Percentiles rank a stretch among this genome's conserved stretches.
Evolutionary conservation across 768 basidiomycete genomes (phyloP).

Genomic region (Phlebiopsis flavidoalba): DNA sequence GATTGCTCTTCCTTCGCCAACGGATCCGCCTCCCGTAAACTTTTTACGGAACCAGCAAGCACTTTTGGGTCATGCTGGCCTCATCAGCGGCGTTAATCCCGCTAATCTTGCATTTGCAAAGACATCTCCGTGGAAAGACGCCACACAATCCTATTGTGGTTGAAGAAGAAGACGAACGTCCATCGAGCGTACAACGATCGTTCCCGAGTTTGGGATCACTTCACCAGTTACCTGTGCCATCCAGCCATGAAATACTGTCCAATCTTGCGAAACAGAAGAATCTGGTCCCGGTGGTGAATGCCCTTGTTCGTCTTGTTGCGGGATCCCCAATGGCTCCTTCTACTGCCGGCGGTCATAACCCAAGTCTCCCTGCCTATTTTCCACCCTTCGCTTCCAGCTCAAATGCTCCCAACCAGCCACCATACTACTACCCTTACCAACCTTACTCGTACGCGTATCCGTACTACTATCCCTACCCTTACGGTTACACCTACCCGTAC

Average conservation of each 20-base stretch:
- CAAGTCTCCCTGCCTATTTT: background rate
- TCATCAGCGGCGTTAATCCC: constrained; percentile 63
- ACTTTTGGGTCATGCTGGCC: constrained; percentile 66
- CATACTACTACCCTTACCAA: constrained; percentile 3
- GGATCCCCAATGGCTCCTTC: constrained; percentile 22
- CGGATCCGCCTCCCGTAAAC: constrained; percentile 56
- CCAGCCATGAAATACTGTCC: constrained; percentile 53
- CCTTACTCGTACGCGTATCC: constrained; percentile 6
- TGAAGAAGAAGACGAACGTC: constrained; percentile 46
- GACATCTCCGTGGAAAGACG: constrained; percentile 45
- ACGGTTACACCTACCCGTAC: constrained; percentile 4
- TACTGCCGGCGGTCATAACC: background rate
- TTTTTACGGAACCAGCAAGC: constrained; percentile 72
- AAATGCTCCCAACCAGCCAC: background rate
- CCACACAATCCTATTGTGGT: constrained; percentile 66
- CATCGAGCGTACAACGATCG: constrained; percentile 19
- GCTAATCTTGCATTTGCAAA: constrained; percentile 36
- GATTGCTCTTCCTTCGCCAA: constrained; percentile 59
- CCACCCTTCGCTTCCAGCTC: background rate
- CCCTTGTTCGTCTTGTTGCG: constrained; percentile 53
- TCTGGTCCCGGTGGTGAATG: constrained; percentile 59
- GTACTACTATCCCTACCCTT: constrained; percentile 7
- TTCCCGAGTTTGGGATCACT: constrained; percentile 21
- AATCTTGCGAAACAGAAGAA: constrained; percentile 61
- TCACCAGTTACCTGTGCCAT: constrained; percentile 40